Conservation (phyloP, 2,329 filamentous ascomycete species). For the Hypoxylon sp. region DNA sequence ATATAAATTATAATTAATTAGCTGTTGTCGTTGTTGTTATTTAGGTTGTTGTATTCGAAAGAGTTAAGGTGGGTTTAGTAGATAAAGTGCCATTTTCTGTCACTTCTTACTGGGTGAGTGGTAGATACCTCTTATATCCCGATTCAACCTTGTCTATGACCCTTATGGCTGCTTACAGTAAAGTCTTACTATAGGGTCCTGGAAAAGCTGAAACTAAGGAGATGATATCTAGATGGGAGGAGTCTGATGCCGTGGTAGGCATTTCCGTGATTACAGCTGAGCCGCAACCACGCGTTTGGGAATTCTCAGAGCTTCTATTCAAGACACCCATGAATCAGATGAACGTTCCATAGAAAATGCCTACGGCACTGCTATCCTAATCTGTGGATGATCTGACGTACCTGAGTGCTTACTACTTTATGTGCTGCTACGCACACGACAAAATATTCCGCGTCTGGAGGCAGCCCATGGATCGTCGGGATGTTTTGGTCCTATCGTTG, state of each 20-base stretch:
- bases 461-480: constrained; percentile 22
- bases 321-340: constrained; percentile 10
- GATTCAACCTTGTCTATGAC: neutral
- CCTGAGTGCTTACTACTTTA: constrained; percentile 33
- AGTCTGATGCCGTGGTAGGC: constrained; percentile 1
- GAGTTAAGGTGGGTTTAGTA: no score
- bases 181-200: neutral
- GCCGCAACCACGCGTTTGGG: constrained; percentile 31
- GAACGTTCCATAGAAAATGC: constrained; percentile 18
- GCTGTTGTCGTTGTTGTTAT: no score
- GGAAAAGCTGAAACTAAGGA: constrained; percentile 21
- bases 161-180: neutral
- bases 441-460: constrained; percentile 19
- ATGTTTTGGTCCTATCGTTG: constrained; percentile 13
- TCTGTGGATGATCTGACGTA: constrained; percentile 27
- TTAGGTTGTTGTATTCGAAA: no score
- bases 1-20: no score
- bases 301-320: neutral
- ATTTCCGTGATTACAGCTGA: constrained; percentile 15
- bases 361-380: constrained; percentile 20
- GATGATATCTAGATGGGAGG: constrained; percentile 10
- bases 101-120: no score
- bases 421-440: constrained; percentile 19
- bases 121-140: neutral
- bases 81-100: no score